phyloP scores from a whole-genome alignment of 2,329 filamentous ascomycete species.

The Aspergillus pseudoterreus region DNA sequence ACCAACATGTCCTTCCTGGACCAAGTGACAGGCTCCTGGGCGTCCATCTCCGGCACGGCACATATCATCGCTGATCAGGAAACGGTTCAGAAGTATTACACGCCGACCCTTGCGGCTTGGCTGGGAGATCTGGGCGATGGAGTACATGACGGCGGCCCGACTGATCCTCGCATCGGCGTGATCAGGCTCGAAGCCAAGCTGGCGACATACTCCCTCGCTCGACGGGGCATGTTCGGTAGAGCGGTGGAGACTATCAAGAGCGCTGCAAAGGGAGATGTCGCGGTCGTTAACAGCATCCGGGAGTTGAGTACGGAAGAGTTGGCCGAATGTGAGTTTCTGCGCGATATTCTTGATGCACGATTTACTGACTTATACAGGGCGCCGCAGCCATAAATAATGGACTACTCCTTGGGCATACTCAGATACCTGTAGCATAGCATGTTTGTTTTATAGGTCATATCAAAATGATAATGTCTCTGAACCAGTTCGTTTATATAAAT shows the following conservation, averaged over 20 bases:
- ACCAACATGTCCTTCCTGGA: constrained; percentile 78
- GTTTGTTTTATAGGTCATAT: not conserved
- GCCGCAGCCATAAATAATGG: constrained; percentile 26
- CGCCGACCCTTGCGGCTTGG: constrained; percentile 72
- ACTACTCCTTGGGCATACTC: not conserved
- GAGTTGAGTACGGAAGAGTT: constrained; percentile 68
- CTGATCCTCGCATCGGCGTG: constrained; percentile 77
- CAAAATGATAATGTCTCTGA: not conserved
- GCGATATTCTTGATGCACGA: not conserved
- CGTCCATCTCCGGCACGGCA: constrained; percentile 73
- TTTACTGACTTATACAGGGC: constrained; percentile 23
- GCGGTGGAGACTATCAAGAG: constrained; percentile 73
- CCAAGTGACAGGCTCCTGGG: constrained; percentile 71
- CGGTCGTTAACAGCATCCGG: constrained; percentile 70
- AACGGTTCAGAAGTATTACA: constrained; percentile 72
- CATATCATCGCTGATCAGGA: constrained; percentile 65
- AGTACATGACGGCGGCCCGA: constrained; percentile 73
- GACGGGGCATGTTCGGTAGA: constrained; percentile 61
- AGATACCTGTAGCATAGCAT: too few species aligned
- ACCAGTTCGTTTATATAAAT: not conserved
- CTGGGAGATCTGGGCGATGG: constrained; percentile 81
- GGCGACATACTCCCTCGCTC: constrained; percentile 66
- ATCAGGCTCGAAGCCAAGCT: constrained; percentile 73
- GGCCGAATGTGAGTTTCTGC: constrained; percentile 49
- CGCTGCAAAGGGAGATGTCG: constrained; percentile 65